phyloP scores from a whole-genome alignment of 1,284 basidiomycete species.

The Moesziomyces aphidis region DNA sequence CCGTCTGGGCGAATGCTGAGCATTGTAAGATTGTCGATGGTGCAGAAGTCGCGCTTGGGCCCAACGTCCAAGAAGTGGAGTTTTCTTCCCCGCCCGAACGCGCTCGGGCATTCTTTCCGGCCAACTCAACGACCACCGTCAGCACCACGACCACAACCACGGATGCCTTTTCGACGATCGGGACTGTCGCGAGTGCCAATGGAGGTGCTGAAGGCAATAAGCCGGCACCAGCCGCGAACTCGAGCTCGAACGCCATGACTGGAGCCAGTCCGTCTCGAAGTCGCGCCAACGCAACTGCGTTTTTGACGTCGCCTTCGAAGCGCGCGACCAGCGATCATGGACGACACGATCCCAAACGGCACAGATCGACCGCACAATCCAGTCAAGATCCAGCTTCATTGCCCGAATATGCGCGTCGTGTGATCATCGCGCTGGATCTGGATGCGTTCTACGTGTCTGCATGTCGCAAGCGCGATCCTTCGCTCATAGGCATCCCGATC shows the following conservation, averaged over 20 bases:
- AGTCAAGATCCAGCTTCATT: not conserved
- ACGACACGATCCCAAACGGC: constrained; percentile 7
- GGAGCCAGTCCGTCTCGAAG: not conserved
- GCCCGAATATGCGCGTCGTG: constrained; percentile 12
- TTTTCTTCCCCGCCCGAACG: no score
- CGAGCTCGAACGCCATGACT: not conserved
- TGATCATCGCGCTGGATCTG: constrained; percentile 54
- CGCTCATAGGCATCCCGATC: constrained; percentile 66
- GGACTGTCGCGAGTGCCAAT: not conserved
- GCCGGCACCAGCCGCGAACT: not conserved
- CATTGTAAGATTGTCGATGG: no score
- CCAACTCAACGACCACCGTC: not conserved
- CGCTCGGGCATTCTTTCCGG: no score
- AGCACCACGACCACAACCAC: not conserved
- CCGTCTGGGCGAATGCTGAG: no score
- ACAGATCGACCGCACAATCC: constrained; percentile 1
- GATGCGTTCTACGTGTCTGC: constrained; percentile 67
- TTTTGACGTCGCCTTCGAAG: not conserved
- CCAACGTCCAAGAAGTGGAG: no score
- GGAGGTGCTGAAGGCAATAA: not conserved
- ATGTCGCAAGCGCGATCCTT: constrained; percentile 66
- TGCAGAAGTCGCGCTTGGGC: no score
- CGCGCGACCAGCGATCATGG: not conserved
- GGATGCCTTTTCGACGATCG: not conserved
- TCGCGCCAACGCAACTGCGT: not conserved